A percentile compares a stretch with the other conserved stretches of the same genome.
phyloP scores from a whole-genome alignment of 1,284 basidiomycete genomes.

The Sporisorium scitamineum region DNA sequence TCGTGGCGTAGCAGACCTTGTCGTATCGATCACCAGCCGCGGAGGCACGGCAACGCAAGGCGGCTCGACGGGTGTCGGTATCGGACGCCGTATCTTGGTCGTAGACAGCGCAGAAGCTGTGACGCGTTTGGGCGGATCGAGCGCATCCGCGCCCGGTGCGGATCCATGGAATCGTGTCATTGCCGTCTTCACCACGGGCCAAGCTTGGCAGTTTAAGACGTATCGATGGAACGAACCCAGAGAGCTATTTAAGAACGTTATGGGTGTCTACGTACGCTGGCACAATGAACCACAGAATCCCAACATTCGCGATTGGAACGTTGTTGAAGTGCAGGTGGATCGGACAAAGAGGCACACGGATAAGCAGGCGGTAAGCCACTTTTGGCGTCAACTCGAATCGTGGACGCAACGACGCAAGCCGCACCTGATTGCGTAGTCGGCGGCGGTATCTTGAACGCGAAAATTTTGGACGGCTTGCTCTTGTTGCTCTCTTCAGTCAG shows the following conservation, averaged over 20 bases:
- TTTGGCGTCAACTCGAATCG: conserved; percentile 89
- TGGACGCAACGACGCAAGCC: conserved; percentile 75
- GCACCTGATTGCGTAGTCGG: conserved; percentile 32
- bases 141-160: conserved; percentile 32
- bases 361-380: conserved; percentile 91
- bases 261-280: conserved; percentile 82
- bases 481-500: not conserved
- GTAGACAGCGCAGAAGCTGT: conserved; percentile 93
- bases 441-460: not conserved
- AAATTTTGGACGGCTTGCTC: too few species aligned
- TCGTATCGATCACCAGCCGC: conserved; percentile 61
- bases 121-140: conserved; percentile 79
- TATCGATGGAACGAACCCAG: conserved; percentile 96
- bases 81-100: conserved; percentile 77
- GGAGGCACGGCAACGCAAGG: conserved; percentile 27
- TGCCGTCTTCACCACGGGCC: conserved; percentile 96
- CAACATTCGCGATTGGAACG: conserved; percentile 95
- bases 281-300: conserved; percentile 87
- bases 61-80: conserved; percentile 31
- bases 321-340: conserved; percentile 82
- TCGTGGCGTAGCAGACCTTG: conserved; percentile 53
- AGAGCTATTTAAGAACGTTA: conserved; percentile 84
- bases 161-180: conserved; percentile 82
- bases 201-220: conserved; percentile 95
- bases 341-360: conserved; percentile 82